Base-by-base conservation (phyloP, 129 eudicot genomes). In the Escallonia rubra region DNA sequence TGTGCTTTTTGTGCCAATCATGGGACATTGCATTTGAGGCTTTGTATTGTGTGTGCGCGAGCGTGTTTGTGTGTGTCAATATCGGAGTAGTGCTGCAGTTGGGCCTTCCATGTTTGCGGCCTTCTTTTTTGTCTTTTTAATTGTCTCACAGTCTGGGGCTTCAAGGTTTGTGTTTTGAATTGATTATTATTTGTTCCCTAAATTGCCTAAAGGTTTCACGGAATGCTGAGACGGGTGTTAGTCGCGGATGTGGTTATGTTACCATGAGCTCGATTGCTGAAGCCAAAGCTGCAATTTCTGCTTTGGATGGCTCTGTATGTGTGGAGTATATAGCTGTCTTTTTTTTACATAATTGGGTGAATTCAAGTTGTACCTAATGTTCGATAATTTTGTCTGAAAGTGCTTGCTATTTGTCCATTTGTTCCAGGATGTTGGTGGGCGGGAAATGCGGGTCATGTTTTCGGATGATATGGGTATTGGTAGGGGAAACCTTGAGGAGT, bases 241-340 rank as follows among this genome's bases (percentile, higher is more conserved):
- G 82, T 70, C 63, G 76, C 39, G 86, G 86, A 63, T 77, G 82
- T 40, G 86, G 86, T 68, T 69, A 73, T 45, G 86, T 81, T 44
- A 81, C 82, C 66, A 76, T 76, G 82, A 73, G 82, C 72, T 77
- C 86, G 42, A 65, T 66, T 41, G 6, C 57, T 43, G 80, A 81
- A 70, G 86, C 86, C 62, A 77, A 81, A 61, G 71, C 78, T 61
- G 83, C 80, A 45, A 82, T 82, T 62, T 55, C 80, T 59, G 80
- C 87, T 51, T 69, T 82, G 59, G 87, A 82, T 58, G 87, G 87
- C 58, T 74, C 80, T 41, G 87, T 82, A 16, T 69, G 84, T 60
- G 50, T 41, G 13, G 34, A 23, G 34, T 23, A 23, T 23, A 23
- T 23, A 23, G 34, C 34, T 23, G 34, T 23, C 34, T 23, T 23